These are phyloP conservation scores for Rachicladosporium sp. DNA, from an alignment of 2,329 filamentous ascomycete genomes.

Conservation along the genomic window DNA sequence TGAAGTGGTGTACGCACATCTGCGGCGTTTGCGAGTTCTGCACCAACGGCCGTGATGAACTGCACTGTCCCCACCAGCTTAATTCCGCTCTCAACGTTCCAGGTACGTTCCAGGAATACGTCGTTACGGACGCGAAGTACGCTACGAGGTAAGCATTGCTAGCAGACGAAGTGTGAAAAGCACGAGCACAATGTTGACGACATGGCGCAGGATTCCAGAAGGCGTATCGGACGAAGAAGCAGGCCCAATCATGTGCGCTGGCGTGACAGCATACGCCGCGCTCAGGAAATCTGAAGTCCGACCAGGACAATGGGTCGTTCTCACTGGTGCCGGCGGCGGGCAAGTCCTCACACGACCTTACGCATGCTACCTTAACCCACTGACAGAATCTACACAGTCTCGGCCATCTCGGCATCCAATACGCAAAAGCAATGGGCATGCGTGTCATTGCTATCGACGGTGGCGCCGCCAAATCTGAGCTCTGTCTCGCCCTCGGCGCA, in stretches of 20 bases:
- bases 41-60: constrained; percentile 38
- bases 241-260: constrained; percentile 49
- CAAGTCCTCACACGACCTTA: constrained; percentile 1
- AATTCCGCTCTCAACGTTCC: constrained; percentile 33
- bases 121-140: constrained; percentile 43
- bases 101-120: constrained; percentile 48
- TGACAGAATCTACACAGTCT: background rate
- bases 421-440: constrained; percentile 39
- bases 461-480: constrained; percentile 34
- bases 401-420: constrained; percentile 1
- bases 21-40: constrained; percentile 39
- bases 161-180: too few relatives aligned
- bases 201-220: constrained; percentile 37
- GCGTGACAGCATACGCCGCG: constrained; percentile 45
- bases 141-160: constrained; percentile 19
- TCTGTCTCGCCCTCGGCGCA: constrained; percentile 39
- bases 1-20: constrained; percentile 40
- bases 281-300: constrained; percentile 39
- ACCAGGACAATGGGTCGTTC: constrained; percentile 43
- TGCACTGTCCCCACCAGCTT: constrained; percentile 37
- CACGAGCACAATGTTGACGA: too few relatives aligned
- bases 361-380: too few relatives aligned
- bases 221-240: constrained; percentile 42
- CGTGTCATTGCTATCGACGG: constrained; percentile 44
- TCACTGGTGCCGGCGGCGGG: constrained; percentile 43